phyloP scores from a whole-genome alignment of 2,329 filamentous ascomycete species.

The Claviceps sorghi region DNA sequence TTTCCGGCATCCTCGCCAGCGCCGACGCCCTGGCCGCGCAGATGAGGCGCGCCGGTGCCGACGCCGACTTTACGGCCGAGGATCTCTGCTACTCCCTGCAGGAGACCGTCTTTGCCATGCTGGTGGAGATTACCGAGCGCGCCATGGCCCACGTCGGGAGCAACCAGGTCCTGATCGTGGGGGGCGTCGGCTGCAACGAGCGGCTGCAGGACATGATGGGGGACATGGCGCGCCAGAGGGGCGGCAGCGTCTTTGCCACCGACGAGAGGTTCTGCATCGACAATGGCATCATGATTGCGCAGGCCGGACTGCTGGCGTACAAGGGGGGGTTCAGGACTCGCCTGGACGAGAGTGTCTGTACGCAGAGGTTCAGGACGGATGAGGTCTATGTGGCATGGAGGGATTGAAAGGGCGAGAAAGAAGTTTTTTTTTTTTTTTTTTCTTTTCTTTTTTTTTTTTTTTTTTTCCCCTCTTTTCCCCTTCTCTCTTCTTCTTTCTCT shows the following conservation, averaged over 20 bases:
- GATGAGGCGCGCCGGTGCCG: conserved; percentile 35
- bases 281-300: conserved; percentile 99
- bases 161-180: conserved; percentile 82
- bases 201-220: conserved; percentile 97
- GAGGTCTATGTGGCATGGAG: conserved; percentile 71
- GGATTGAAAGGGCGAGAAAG: conserved; percentile 26
- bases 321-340: conserved; percentile 64
- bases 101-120: conserved; percentile 91
- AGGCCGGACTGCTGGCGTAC: conserved; percentile 79
- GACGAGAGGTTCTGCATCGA: conserved; percentile 98
- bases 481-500: too few relatives aligned
- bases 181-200: conserved; percentile 91
- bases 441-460: not conserved
- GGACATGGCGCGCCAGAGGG: conserved; percentile 75
- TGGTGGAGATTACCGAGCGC: conserved; percentile 95
- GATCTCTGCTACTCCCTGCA: conserved; percentile 91
- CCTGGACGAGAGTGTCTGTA: conserved; percentile 71
- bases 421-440: not conserved
- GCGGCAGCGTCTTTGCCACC: conserved; percentile 83
- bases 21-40: conserved; percentile 67
- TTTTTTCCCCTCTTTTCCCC: not conserved
- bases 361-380: conserved; percentile 69
- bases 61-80: conserved; percentile 53
- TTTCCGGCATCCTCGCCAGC: conserved; percentile 76
- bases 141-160: conserved; percentile 97